Conservation (phyloP, 306 rosid species). For the Dryas alaskensis region DNA sequence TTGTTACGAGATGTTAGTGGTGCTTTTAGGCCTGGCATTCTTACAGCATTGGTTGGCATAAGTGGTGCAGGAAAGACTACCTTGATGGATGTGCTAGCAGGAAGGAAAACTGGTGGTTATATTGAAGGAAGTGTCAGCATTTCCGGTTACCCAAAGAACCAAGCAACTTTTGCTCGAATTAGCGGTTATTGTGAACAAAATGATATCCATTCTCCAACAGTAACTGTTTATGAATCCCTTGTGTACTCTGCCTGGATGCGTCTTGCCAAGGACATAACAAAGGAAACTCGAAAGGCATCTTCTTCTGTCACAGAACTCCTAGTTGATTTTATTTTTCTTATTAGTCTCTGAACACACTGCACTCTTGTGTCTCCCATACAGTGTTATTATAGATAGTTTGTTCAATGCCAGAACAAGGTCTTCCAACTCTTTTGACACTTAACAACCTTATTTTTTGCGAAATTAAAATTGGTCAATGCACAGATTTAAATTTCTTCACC, state of each 20-base stretch:
- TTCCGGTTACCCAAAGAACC: slow-evolving; percentile 51
- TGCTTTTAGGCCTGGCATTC: slow-evolving; percentile 33
- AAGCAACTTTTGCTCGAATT: slow-evolving; percentile 70
- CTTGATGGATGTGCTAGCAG: slow-evolving; percentile 39
- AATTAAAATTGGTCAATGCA: too few species aligned
- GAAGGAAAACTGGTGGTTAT: slow-evolving; percentile 37
- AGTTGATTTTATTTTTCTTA: not conserved
- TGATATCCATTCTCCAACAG: slow-evolving; percentile 79
- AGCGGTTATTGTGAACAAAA: slow-evolving; percentile 78
- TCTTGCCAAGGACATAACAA: slow-evolving; percentile 53
- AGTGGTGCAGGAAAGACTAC: slow-evolving; percentile 44
- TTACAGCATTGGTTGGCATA: slow-evolving; percentile 33
- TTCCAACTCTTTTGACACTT: too few species aligned
- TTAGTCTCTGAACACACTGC: too few species aligned
- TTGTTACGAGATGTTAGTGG: slow-evolving; percentile 22
- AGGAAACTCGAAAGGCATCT: slow-evolving; percentile 49
- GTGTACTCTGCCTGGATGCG: slow-evolving; percentile 69
- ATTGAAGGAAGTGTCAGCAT: slow-evolving; percentile 34
- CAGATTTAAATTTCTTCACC: too few species aligned
- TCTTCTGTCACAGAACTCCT: not conserved
- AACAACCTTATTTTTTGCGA: too few species aligned
- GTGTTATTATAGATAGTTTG: too few species aligned
- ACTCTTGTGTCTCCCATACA: not conserved
- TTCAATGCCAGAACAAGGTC: too few species aligned
- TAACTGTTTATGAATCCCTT: slow-evolving; percentile 66